Conservation (phyloP, 768 basidiomycete species). For the Cyclocybe cylindracea region DNA sequence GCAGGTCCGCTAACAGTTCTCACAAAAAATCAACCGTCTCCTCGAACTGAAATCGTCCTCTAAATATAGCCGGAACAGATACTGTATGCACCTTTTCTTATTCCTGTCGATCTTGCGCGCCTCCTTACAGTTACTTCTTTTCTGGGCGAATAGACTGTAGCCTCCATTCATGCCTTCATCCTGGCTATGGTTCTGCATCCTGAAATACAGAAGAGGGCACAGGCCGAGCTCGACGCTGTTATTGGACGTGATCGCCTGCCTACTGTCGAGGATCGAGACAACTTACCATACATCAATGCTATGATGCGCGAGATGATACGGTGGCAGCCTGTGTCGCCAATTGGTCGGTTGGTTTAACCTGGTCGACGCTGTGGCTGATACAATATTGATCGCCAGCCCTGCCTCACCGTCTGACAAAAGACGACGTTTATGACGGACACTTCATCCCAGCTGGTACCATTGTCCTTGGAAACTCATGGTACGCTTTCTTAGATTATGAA, state of each 20-base stretch:
- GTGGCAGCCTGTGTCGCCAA: slow-evolving; percentile 31
- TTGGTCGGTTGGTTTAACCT: slow-evolving; percentile 25
- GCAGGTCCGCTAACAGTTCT: slow-evolving; percentile 15
- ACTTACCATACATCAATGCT: slow-evolving; percentile 35
- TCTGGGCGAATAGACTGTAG: slow-evolving; percentile 22
- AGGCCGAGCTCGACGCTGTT: slow-evolving; percentile 37
- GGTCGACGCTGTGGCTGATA: not conserved
- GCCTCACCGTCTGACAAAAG: slow-evolving; percentile 16
- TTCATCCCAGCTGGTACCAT: slow-evolving; percentile 37
- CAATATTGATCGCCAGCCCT: slow-evolving; percentile 2
- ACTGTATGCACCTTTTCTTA: slow-evolving; percentile 14
- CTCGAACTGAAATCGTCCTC: not conserved
- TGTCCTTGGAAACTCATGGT: slow-evolving; percentile 32
- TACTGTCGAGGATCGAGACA: slow-evolving; percentile 26
- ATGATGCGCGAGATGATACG: slow-evolving; percentile 36
- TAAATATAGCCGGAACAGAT: slow-evolving; percentile 26
- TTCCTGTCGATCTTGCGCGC: no score
- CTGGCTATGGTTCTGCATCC: slow-evolving; percentile 37
- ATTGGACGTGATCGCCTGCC: slow-evolving; percentile 35
- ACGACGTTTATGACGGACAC: slow-evolving; percentile 18
- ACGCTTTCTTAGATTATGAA: not conserved
- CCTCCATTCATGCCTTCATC: slow-evolving; percentile 31
- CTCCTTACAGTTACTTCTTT: no score
- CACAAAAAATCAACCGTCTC: not conserved
- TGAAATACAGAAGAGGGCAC: slow-evolving; percentile 32